These are phyloP conservation scores for Pelargonium cotyledonis DNA, from an alignment of 441 rosid species.

Conservation along the genomic window DNA sequence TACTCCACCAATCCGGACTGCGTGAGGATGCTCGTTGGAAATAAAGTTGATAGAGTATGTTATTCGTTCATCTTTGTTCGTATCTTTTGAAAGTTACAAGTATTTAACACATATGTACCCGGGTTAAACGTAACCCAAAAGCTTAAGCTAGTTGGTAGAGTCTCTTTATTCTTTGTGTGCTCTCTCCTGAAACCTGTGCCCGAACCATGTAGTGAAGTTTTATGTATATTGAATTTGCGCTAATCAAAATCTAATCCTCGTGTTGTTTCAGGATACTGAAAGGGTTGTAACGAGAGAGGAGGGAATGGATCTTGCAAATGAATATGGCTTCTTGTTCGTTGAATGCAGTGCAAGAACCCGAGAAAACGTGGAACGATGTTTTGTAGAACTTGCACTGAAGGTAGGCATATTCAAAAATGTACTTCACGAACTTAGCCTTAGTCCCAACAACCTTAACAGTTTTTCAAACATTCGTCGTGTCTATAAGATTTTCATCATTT, in stretches of 20 bases:
- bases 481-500: no score
- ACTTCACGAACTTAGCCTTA: no score
- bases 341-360: conserved; percentile 70
- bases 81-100: no score
- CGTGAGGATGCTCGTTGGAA: conserved; percentile 68
- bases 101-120: no score
- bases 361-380: conserved; percentile 54
- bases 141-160: no score
- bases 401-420: conserved; percentile 19
- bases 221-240: not conserved
- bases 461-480: no score
- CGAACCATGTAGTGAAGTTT: no score
- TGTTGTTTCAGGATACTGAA: conserved; percentile 47
- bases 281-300: conserved; percentile 58
- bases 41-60: conserved; percentile 67
- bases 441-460: no score
- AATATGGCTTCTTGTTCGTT: conserved; percentile 47
- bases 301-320: conserved; percentile 53
- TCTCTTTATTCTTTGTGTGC: no score
- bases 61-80: not conserved
- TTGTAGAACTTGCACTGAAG: conserved; percentile 57
- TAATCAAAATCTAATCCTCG: not conserved
- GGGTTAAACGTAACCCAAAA: no score
- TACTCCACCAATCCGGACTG: conserved; percentile 61
- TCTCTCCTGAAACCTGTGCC: no score